Evolutionary conservation across 2,329 filamentous ascomycete genomes (phyloP), one percentile per base, ranked within the genome.

Genomic region (Knufia petricola): DNA sequence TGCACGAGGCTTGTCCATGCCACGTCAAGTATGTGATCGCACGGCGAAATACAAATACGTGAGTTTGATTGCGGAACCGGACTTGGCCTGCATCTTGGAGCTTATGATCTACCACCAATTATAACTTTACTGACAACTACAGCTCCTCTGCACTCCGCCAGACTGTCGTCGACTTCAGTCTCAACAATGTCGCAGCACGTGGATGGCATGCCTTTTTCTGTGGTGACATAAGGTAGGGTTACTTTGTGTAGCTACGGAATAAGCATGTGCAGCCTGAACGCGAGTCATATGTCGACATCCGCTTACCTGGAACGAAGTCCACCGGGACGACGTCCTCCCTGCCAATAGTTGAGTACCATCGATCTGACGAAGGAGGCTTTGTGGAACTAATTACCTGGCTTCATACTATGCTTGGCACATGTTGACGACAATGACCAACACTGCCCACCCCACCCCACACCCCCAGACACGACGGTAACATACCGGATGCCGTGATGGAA

Each of bases 361-460:
- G n/a, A 8, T 4, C 34, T 17, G 34, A 47, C 17, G 2, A 47
- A 28, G 30, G 37, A 38, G n/a, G n/a, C 20, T 4, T 39, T 39
- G 32, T 47, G 44, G 43, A 39, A 37, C 24, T 7, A 7, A n/a
- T 4, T 47, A 32, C n/a, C 12, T n/a, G 13, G 42, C 20, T 45
- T 15, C 23, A 31, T 19, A 10, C 13, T 10, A 26, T 38, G 19
- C 44, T 47, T 47, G 44, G 34, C 44, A 47, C n/a, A 15, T 38
- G 44, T 17, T 20, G 32, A 28, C 32, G 44, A 47, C 23, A n/a
- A 47, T 34, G 30, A 19, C 17, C n/a, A 30, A 30, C 32, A 47
- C 44, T 28, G 44, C 44, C 44, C 32, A 17, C 21, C 26, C n/a
- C 17, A 31, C 12, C 19, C 24, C 9, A n/a, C 15, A 15, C n/a